Evolutionary conservation across 2,329 filamentous ascomycete genomes (phyloP).

Genomic region (Orbilia oligospora): DNA sequence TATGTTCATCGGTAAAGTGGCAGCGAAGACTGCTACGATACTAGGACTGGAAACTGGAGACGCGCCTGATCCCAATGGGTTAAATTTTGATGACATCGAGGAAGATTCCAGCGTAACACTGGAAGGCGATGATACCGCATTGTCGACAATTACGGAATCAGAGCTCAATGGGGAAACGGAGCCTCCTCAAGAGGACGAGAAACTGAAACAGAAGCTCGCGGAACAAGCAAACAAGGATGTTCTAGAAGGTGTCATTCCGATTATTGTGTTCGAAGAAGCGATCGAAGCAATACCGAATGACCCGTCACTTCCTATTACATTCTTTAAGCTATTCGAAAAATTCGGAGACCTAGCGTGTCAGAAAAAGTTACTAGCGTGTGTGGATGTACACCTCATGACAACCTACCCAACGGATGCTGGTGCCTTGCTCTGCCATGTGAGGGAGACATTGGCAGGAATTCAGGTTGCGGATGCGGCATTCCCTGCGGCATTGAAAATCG

Average conservation of each 20-base stretch:
- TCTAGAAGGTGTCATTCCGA: constrained; percentile 90
- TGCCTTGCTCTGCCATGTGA: constrained; percentile 79
- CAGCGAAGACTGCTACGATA: constrained; percentile 65
- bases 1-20: constrained; percentile 88
- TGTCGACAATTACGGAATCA: constrained; percentile 75
- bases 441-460: constrained; percentile 78
- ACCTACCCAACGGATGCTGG: constrained; percentile 74
- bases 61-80: constrained; percentile 75
- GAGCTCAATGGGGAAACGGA: constrained; percentile 72
- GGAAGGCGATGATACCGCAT: constrained; percentile 68
- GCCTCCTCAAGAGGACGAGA: constrained; percentile 62
- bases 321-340: constrained; percentile 82
- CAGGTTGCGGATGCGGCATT: constrained; percentile 77
- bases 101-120: constrained; percentile 66
- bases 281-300: constrained; percentile 82
- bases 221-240: constrained; percentile 80
- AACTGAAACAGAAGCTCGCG: constrained; percentile 74
- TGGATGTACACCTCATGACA: constrained; percentile 76
- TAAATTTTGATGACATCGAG: constrained; percentile 68
- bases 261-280: constrained; percentile 90
- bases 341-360: constrained; percentile 79
- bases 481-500: constrained; percentile 65
- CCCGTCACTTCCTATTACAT: constrained; percentile 77
- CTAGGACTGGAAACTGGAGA: constrained; percentile 71
- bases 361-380: constrained; percentile 78